Conservation (phyloP, 331 rosid genomes). For the Telfairia occidentalis region DNA sequence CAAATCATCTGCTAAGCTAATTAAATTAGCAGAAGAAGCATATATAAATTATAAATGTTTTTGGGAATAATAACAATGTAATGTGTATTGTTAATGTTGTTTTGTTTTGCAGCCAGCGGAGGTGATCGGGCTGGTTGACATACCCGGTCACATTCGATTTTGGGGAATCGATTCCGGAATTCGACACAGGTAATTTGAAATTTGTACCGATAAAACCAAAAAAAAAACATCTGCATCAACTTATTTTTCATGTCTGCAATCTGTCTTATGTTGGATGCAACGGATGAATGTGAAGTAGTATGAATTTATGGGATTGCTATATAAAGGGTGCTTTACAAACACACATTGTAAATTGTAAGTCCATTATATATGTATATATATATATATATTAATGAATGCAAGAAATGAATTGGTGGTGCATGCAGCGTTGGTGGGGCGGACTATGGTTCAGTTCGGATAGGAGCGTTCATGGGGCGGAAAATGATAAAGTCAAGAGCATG, state of each 20-base stretch:
- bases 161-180: constrained; percentile 99
- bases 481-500: constrained; percentile 70
- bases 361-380: too few relatives aligned
- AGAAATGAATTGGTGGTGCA: constrained; percentile 28
- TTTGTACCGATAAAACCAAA: not conserved
- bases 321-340: too few relatives aligned
- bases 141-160: constrained; percentile 65
- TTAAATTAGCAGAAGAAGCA: not conserved
- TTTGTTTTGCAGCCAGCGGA: constrained; percentile 78
- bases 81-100: not conserved
- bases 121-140: constrained; percentile 90
- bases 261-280: too few relatives aligned
- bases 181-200: constrained; percentile 54
- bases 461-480: constrained; percentile 78
- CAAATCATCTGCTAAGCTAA: not conserved
- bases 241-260: too few relatives aligned
- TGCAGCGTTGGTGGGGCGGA: constrained; percentile 94
- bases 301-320: too few relatives aligned
- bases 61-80: not conserved
- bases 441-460: constrained; percentile 87
- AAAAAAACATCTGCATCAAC: too few relatives aligned
- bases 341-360: too few relatives aligned
- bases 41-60: too few relatives aligned
- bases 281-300: too few relatives aligned
- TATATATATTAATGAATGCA: too few relatives aligned